A percentile compares a stretch with the other conserved stretches of the same genome.
Evolutionary conservation across 495 filamentous ascomycete genomes (phyloP).

Genomic region (Corynascus novoguineensis): DNA sequence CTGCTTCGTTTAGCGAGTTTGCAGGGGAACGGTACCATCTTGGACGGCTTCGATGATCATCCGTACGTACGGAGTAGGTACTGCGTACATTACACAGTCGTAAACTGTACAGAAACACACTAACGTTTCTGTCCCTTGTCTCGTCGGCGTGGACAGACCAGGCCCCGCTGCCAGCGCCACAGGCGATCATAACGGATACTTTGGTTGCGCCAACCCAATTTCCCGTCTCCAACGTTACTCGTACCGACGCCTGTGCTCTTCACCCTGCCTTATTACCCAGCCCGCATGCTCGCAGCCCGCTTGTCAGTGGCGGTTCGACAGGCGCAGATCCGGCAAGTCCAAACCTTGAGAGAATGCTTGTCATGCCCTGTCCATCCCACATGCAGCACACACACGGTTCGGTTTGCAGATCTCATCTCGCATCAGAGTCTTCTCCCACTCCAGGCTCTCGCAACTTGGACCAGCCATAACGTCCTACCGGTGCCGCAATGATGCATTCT

Average conservation of each 20-base stretch:
- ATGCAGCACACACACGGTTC: not conserved
- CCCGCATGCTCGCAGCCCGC: too few relatives aligned
- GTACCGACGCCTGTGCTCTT: slow-evolving; percentile 3
- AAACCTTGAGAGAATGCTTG: not conserved
- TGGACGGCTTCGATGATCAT: too few relatives aligned
- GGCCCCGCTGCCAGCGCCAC: slow-evolving; percentile 3
- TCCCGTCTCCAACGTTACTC: not conserved
- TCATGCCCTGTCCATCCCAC: not conserved
- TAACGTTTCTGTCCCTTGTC: too few relatives aligned
- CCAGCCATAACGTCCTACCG: not conserved
- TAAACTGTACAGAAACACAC: too few relatives aligned
- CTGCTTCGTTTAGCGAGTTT: too few relatives aligned
- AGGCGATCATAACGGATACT: slow-evolving; percentile 14
- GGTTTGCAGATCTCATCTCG: slow-evolving; percentile 10
- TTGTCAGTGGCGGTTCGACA: not conserved
- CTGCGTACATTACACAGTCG: too few relatives aligned
- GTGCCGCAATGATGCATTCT: not conserved
- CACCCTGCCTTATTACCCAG: too few relatives aligned
- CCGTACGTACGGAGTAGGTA: too few relatives aligned
- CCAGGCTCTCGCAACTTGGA: not conserved
- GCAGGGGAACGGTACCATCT: too few relatives aligned
- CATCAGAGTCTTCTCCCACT: not conserved
- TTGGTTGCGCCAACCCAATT: slow-evolving; percentile 4
- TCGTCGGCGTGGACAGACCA: slow-evolving; percentile 12
- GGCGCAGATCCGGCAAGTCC: not conserved